Conservation (phyloP, 805 yeast genomes). For the Suhomyces vadensis region DNA sequence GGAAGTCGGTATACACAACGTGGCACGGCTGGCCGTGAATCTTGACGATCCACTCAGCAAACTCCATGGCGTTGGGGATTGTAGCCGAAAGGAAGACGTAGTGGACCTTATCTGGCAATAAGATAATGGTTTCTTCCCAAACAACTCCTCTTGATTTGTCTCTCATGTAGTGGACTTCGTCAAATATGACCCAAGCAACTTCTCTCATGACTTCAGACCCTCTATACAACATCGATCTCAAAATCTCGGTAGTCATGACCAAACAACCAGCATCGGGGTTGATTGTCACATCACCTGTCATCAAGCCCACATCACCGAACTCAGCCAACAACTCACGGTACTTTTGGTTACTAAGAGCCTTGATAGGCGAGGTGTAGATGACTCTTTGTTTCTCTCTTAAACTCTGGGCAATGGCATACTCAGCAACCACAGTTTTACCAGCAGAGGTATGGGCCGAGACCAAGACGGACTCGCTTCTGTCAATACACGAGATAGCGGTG, state of each 20-base stretch:
- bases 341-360: slow-evolving; percentile 92
- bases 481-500: slow-evolving; percentile 93
- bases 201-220: slow-evolving; percentile 98
- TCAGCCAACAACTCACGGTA: slow-evolving; percentile 90
- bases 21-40: slow-evolving; percentile 97
- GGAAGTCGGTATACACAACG: slow-evolving; percentile 96
- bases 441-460: slow-evolving; percentile 98
- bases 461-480: slow-evolving; percentile 88
- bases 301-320: slow-evolving; percentile 94
- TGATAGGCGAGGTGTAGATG: slow-evolving; percentile 92
- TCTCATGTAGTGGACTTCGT: slow-evolving; percentile 98
- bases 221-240: slow-evolving; percentile 92
- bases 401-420: slow-evolving; percentile 96
- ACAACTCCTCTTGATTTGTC: slow-evolving; percentile 98
- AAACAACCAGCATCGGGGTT: slow-evolving; percentile 98
- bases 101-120: slow-evolving; percentile 93
- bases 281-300: slow-evolving; percentile 99
- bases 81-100: slow-evolving; percentile 94
- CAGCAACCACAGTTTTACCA: slow-evolving; percentile 96
- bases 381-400: slow-evolving; percentile 88
- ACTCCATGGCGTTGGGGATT: slow-evolving; percentile 96
- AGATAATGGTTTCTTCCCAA: slow-evolving; percentile 98
- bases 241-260: slow-evolving; percentile 98
- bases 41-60: slow-evolving; percentile 97
- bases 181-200: slow-evolving; percentile 98